These are phyloP conservation scores for Floccularia luteovirens DNA, from an alignment of 768 basidiomycete genomes.

Conservation along the genomic window DNA sequence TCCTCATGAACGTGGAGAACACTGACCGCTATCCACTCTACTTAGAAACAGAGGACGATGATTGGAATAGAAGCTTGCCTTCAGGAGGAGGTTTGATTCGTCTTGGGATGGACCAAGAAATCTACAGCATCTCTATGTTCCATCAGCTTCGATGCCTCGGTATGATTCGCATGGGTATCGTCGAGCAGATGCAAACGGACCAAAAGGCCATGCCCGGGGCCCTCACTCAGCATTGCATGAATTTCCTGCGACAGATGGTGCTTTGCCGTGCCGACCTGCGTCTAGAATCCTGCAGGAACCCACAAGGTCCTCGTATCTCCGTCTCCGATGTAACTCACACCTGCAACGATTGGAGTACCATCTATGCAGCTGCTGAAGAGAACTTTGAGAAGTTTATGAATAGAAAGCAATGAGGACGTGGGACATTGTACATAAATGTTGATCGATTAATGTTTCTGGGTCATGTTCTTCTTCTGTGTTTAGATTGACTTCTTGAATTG, in stretches of 20 bases:
- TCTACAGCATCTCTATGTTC: conserved; percentile 25
- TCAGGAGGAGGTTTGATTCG: conserved; percentile 11
- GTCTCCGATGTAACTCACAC: conserved; percentile 9
- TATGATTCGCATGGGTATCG: conserved; percentile 15
- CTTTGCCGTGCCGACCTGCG: conserved; percentile 7
- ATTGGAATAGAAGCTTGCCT: conserved; percentile 16
- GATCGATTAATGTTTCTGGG: too few species aligned
- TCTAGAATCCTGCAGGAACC: conserved; percentile 3
- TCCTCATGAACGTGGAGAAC: conserved; percentile 16
- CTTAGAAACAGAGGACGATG: conserved; percentile 8
- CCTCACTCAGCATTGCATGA: conserved; percentile 9
- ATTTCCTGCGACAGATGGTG: conserved; percentile 11
- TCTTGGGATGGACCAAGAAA: conserved; percentile 16
- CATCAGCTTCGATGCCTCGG: conserved; percentile 29
- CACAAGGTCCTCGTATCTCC: conserved; percentile 1
- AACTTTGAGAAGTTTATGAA: conserved; percentile 3
- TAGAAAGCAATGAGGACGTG: too few species aligned
- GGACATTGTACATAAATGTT: too few species aligned
- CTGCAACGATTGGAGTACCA: conserved; percentile 14
- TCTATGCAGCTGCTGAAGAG: conserved; percentile 10
- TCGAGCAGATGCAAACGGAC: not conserved
- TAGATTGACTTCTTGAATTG: too few species aligned
- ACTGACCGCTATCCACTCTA: conserved; percentile 12
- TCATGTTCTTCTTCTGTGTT: too few species aligned
- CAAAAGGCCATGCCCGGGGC: not conserved